These are phyloP conservation scores for Magnolia officinalis DNA, from an alignment of 164 flowering plant species.

Conservation along the genomic window DNA sequence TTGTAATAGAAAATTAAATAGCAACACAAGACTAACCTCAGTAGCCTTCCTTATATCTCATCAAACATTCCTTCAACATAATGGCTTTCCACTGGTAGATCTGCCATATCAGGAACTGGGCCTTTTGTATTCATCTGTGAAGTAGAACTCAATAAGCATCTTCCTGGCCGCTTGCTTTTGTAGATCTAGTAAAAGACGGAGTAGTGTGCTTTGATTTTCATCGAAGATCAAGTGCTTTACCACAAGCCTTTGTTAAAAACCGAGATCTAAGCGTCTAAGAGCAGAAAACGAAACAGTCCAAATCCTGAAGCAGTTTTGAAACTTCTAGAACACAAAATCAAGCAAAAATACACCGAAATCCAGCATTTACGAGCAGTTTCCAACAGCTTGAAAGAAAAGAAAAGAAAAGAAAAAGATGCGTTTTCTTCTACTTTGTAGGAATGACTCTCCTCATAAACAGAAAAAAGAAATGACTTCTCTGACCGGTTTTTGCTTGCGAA, in stretches of 20 bases:
- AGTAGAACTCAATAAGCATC: too few species aligned
- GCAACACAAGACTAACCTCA: conserved; percentile 6
- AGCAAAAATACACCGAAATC: not conserved
- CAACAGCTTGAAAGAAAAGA: too few species aligned
- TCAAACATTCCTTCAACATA: conserved; percentile 43
- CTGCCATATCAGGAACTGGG: conserved; percentile 21
- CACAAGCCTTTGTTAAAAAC: not conserved
- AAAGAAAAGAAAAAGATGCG: too few species aligned
- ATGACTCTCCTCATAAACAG: not conserved
- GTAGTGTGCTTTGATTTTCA: not conserved
- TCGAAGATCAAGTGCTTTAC: not conserved
- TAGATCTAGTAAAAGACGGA: not conserved
- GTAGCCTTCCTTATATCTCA: conserved; percentile 30
- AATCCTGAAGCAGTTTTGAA: not conserved
- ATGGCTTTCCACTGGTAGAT: conserved; percentile 16
- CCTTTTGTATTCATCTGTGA: conserved; percentile 18
- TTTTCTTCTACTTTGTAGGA: not conserved
- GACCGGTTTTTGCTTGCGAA: not conserved
- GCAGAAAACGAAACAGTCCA: not conserved
- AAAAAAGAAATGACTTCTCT: not conserved
- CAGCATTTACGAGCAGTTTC: not conserved
- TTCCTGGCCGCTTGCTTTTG: not conserved
- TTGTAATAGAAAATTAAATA: not conserved
- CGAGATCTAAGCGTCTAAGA: not conserved
- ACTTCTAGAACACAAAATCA: not conserved